phyloP scores from a whole-genome alignment of 2,329 filamentous ascomycete genomes.

The Penicillium nordicum region DNA sequence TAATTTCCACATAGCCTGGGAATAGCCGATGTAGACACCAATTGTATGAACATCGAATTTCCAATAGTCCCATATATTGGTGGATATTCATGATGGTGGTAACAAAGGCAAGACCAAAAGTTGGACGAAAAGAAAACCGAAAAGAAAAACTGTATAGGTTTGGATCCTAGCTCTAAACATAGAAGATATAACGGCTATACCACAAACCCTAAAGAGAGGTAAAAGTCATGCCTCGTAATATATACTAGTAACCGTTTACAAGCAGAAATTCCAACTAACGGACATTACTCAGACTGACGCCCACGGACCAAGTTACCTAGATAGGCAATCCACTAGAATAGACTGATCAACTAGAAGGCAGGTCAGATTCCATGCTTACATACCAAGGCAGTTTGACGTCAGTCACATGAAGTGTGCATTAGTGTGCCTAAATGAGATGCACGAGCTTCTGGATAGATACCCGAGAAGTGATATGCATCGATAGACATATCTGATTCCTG shows the following conservation, averaged over 20 bases:
- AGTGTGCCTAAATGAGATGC: background rate
- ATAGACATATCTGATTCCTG: background rate
- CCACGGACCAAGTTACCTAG: background rate
- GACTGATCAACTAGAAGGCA: background rate
- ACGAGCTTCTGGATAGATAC: background rate
- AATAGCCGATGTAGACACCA: background rate
- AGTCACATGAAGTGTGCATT: background rate
- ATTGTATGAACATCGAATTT: background rate
- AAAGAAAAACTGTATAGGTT: background rate
- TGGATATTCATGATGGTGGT: background rate
- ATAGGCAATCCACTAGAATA: background rate
- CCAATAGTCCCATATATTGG: background rate
- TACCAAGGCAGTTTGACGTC: too few species aligned
- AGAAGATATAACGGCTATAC: background rate
- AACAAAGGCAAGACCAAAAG: background rate
- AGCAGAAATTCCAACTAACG: too few species aligned
- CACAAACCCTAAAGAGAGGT: background rate
- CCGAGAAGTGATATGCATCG: background rate
- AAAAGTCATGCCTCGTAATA: too few species aligned
- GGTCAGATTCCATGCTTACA: background rate
- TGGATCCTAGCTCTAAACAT: background rate
- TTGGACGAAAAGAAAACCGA: too few species aligned
- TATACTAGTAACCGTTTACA: too few species aligned
- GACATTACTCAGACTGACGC: background rate
- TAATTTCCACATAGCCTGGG: background rate